Percentiles rank a stretch among this genome's conserved stretches.
These are phyloP conservation scores for Fusarium acutatum DNA, from an alignment of 2,329 filamentous ascomycete species.

Conservation along the genomic window DNA sequence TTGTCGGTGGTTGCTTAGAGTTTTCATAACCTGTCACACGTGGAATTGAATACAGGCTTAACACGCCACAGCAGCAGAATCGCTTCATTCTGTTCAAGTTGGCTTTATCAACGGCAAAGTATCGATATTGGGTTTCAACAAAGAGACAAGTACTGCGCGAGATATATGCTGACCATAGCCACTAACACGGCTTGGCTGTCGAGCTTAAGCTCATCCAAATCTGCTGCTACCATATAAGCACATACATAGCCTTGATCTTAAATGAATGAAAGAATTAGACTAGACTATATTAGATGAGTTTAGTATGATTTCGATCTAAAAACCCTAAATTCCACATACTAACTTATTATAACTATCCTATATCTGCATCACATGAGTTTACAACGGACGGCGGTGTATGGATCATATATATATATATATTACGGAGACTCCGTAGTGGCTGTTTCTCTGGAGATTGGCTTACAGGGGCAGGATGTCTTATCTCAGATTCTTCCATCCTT, in stretches of 20 bases:
- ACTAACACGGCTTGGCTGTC: not conserved
- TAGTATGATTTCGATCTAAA: not conserved
- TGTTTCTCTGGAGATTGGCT: conserved; percentile 2
- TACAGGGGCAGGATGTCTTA: not conserved
- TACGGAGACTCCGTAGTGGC: not conserved
- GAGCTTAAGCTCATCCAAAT: rapidly evolving
- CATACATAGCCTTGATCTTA: not conserved
- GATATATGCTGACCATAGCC: not conserved
- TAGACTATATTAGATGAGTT: not conserved
- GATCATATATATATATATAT: not conserved
- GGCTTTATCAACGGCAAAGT: not conserved
- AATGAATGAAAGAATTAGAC: not conserved
- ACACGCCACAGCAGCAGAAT: not conserved
- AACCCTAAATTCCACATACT: not conserved
- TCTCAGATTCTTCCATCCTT: not conserved
- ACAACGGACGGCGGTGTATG: not conserved
- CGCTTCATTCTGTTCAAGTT: not conserved
- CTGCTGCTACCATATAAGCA: not conserved
- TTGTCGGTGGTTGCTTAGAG: not conserved
- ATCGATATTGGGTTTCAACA: not conserved
- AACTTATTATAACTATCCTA: not conserved
- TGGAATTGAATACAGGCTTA: not conserved
- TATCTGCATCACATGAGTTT: conserved; percentile 10
- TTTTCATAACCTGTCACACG: not conserved
- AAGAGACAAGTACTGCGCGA: not conserved